Evolutionary conservation across 2,329 filamentous ascomycete species (phyloP).

Genomic region (Drechslerella coelobrocha): DNA sequence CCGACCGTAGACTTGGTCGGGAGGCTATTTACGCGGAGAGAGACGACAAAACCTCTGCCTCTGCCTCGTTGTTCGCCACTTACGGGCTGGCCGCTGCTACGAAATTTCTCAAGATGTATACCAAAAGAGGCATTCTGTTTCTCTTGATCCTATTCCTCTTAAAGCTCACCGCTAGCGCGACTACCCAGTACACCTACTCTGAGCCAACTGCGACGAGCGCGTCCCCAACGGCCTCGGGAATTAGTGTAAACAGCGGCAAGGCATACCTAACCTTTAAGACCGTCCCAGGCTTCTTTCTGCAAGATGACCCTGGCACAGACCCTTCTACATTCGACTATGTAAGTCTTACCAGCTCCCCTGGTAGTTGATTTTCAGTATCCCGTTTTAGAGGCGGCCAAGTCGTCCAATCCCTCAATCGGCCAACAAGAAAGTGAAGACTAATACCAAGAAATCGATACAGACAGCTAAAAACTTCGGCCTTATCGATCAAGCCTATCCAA

Average conservation of each 20-base stretch:
- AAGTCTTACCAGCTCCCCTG: conserved; percentile 53
- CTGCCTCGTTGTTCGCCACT: no score
- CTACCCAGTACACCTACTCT: conserved; percentile 9
- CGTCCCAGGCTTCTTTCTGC: conserved; percentile 69
- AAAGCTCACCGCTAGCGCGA: not conserved
- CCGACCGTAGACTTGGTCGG: no score
- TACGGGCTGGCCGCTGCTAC: not conserved
- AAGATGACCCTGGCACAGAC: conserved; percentile 67
- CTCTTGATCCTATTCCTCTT: no score
- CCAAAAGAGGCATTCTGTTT: no score
- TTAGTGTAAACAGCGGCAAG: conserved; percentile 32
- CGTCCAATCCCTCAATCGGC: not conserved
- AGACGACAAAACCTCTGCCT: no score
- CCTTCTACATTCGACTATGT: conserved; percentile 70
- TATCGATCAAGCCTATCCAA: conserved; percentile 68
- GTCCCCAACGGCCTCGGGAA: conserved; percentile 28
- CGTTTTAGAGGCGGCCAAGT: not conserved
- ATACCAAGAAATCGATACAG: conserved; percentile 58
- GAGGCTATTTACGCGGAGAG: no score
- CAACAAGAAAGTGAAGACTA: no score
- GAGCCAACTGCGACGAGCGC: conserved; percentile 28
- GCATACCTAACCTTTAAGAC: conserved; percentile 56
- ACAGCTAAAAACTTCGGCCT: conserved; percentile 70
- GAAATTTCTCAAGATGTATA: not conserved
- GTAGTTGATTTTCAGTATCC: not conserved